phyloP scores from a whole-genome alignment of 1,284 basidiomycete species.

The Marasmius sp. region DNA sequence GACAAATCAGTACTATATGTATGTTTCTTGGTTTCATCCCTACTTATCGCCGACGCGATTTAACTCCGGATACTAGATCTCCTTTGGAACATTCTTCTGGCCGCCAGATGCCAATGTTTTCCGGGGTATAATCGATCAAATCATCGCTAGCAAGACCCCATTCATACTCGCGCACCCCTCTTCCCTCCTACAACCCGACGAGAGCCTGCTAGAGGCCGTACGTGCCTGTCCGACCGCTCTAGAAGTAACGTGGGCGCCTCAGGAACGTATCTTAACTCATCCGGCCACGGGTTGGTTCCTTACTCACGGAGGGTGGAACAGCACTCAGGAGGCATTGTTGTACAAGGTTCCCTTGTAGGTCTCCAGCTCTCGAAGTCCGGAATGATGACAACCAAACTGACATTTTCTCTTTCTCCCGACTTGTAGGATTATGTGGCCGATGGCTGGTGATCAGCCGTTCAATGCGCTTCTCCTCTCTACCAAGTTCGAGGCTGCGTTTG shows the following conservation, averaged over 20 bases:
- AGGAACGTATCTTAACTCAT: slow-evolving; percentile 23
- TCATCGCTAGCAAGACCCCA: slow-evolving; percentile 17
- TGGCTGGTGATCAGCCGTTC: slow-evolving; percentile 21
- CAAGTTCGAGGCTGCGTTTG: slow-evolving; percentile 19
- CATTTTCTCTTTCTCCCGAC: not conserved
- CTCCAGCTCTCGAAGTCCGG: not conserved
- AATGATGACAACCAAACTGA: not conserved
- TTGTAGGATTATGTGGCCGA: slow-evolving; percentile 25
- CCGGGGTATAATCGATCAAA: slow-evolving; percentile 16
- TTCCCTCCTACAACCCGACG: slow-evolving; percentile 1
- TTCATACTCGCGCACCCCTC: slow-evolving; percentile 11
- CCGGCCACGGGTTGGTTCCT: slow-evolving; percentile 25
- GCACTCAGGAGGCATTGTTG: slow-evolving; percentile 9
- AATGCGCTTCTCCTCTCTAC: slow-evolving; percentile 15
- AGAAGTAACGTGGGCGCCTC: slow-evolving; percentile 20
- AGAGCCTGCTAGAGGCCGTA: slow-evolving; percentile 10
- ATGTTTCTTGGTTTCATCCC: slow-evolving; percentile 1
- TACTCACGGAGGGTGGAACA: slow-evolving; percentile 23
- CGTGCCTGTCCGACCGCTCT: slow-evolving; percentile 14
- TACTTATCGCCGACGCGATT: not conserved
- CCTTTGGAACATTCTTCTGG: slow-evolving; percentile 23
- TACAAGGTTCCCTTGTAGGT: slow-evolving; percentile 10
- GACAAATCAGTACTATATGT: slow-evolving; percentile 18
- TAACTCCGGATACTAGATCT: slow-evolving; percentile 16
- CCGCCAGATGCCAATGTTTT: slow-evolving; percentile 16